A percentile compares a stretch with the other conserved stretches of the same genome.
Conservation (phyloP, 306 rosid genomes). For the Dryas alaskensis region DNA sequence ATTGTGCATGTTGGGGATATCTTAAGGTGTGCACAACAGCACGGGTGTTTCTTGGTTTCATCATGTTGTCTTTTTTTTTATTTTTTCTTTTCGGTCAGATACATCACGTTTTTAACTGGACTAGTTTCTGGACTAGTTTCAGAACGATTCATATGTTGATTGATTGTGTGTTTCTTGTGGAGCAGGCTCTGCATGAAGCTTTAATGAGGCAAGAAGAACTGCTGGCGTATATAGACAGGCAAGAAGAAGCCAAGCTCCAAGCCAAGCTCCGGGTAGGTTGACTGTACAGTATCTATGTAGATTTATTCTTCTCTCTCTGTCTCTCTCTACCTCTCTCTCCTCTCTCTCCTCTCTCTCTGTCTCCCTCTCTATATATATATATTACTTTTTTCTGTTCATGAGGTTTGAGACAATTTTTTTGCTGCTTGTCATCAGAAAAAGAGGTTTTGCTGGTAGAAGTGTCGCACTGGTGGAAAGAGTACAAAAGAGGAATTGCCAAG, state of each 20-base stretch:
- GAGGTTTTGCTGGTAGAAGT: conserved; percentile 75
- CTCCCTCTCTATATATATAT: not conserved
- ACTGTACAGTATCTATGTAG: not conserved
- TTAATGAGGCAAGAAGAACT: conserved; percentile 93
- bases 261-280: conserved; percentile 73
- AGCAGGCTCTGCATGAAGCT: conserved; percentile 86
- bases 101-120: not conserved
- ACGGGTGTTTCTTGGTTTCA: not conserved
- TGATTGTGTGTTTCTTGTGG: conserved; percentile 16
- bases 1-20: not conserved
- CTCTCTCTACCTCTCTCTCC: not conserved
- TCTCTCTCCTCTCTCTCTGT: not conserved
- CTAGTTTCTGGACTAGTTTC: conserved; percentile 5
- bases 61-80: no score
- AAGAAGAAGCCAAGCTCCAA: conserved; percentile 70
- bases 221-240: conserved; percentile 81
- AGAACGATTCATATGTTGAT: conserved; percentile 18
- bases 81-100: no score
- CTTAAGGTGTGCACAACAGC: not conserved
- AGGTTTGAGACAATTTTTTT: conserved; percentile 16
- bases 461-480: conserved; percentile 28
- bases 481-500: conserved; percentile 14
- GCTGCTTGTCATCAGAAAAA: conserved; percentile 60
- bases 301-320: not conserved
- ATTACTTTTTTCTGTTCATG: not conserved